Conservation (phyloP, 345 rosid species). For the Hypericum perforatum region DNA sequence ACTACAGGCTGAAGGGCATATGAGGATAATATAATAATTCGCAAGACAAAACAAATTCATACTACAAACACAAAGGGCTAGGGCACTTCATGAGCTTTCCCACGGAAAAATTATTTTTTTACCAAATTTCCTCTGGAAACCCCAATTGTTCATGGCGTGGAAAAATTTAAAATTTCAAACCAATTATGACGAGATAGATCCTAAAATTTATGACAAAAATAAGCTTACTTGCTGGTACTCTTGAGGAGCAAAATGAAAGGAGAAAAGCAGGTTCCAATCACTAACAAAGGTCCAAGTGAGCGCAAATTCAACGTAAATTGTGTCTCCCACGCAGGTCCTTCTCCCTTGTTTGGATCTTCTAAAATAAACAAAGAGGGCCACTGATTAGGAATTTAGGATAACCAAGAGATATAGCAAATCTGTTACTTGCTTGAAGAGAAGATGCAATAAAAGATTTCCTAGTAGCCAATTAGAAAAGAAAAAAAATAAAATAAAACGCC, state of each 20-base stretch:
- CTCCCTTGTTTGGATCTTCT: slow-evolving; percentile 64
- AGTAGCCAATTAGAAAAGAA: no score
- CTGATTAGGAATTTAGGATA: neutral
- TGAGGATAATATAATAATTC: neutral
- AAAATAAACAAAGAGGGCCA: slow-evolving; percentile 19
- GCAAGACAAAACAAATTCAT: no score
- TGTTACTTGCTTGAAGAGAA: neutral
- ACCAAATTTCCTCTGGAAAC: no score
- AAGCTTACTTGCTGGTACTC: slow-evolving; percentile 58
- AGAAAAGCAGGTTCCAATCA: slow-evolving; percentile 42
- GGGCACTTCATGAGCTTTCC: no score
- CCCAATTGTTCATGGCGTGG: no score
- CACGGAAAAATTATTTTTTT: no score
- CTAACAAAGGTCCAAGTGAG: slow-evolving; percentile 41
- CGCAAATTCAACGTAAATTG: slow-evolving; percentile 36
- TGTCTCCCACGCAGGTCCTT: slow-evolving; percentile 38
- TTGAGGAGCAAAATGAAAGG: slow-evolving; percentile 34
- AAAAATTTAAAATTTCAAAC: no score
- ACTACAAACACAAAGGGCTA: no score
- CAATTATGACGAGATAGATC: no score
- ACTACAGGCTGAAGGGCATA: slow-evolving; percentile 10
- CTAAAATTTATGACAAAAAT: neutral
- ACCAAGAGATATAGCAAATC: neutral
- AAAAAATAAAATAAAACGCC: no score
- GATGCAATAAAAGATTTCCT: neutral